A percentile compares a stretch with the other conserved stretches of the same genome.
Evolutionary conservation across 805 yeast genomes (phyloP).

Genomic region (Starmera dryadoides): DNA sequence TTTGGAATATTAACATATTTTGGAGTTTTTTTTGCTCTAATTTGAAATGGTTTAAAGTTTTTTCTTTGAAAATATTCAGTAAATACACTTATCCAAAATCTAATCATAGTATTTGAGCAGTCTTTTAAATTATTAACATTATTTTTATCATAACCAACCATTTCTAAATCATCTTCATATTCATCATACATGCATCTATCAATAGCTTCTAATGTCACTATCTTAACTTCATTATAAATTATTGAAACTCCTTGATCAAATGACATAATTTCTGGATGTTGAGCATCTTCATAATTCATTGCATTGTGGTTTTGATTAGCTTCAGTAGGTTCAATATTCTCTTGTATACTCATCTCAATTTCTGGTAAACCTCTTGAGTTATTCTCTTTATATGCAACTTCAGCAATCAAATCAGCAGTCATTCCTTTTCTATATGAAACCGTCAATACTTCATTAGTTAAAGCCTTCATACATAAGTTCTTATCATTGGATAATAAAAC

Average conservation of each 20-base stretch:
- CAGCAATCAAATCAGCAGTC: constrained; percentile 41
- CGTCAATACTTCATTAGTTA: constrained; percentile 58
- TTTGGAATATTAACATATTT: constrained; percentile 21
- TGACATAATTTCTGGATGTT: constrained; percentile 1
- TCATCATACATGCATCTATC: constrained; percentile 43
- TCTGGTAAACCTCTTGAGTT: constrained; percentile 5
- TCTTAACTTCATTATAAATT: constrained; percentile 35
- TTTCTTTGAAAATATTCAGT: constrained; percentile 32
- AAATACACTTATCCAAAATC: constrained; percentile 54
- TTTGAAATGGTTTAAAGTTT: constrained; percentile 12
- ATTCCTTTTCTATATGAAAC: constrained; percentile 39
- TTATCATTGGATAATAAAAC: constrained; percentile 75
- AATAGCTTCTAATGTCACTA: constrained; percentile 36
- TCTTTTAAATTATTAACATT: constrained; percentile 30
- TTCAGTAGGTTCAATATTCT: not conserved
- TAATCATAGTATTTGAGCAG: constrained; percentile 32
- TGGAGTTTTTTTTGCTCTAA: constrained; percentile 22
- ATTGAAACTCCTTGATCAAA: constrained; percentile 12
- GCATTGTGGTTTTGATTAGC: not conserved
- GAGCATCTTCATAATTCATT: not conserved
- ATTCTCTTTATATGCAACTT: constrained; percentile 30
- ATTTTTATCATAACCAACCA: constrained; percentile 40
- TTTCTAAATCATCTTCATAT: constrained; percentile 47
- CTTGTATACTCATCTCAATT: constrained; percentile 6
- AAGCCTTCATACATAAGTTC: constrained; percentile 73